Conservation (phyloP, 306 rosid genomes). For the Rosa multiflora region DNA sequence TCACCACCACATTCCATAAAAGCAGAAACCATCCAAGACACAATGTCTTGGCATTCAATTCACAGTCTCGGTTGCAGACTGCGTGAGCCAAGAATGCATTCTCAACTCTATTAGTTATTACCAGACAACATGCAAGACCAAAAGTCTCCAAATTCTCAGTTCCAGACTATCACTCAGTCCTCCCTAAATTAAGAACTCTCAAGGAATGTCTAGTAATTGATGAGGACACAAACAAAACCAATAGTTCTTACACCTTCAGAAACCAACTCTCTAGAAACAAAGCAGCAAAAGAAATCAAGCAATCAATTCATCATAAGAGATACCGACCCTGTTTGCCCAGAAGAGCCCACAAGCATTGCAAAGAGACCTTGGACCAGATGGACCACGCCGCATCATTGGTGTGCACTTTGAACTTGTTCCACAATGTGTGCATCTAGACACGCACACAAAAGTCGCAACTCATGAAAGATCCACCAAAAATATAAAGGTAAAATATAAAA, state of each 20-base stretch:
- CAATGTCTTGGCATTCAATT: neutral
- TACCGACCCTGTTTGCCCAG: slow-evolving; percentile 92
- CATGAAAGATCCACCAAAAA: neutral
- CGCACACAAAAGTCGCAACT: slow-evolving; percentile 24
- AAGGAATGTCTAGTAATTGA: neutral
- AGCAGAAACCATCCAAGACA: neutral
- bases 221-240: neutral
- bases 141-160: neutral
- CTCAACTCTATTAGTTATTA: neutral
- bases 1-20: neutral
- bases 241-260: neutral
- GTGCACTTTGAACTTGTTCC: slow-evolving; percentile 86
- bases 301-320: slow-evolving; percentile 23
- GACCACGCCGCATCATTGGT: slow-evolving; percentile 99
- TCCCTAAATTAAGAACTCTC: neutral
- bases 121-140: neutral
- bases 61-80: neutral
- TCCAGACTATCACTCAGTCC: neutral
- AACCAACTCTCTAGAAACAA: neutral
- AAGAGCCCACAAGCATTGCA: slow-evolving; percentile 98
- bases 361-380: slow-evolving; percentile 90
- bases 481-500: neutral
- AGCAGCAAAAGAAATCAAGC: neutral
- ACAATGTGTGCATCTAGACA: slow-evolving; percentile 77
- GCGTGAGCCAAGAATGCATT: neutral